Base-by-base conservation (phyloP, 352 stramenopile species). In the Elongisporangium anandrum region DNA sequence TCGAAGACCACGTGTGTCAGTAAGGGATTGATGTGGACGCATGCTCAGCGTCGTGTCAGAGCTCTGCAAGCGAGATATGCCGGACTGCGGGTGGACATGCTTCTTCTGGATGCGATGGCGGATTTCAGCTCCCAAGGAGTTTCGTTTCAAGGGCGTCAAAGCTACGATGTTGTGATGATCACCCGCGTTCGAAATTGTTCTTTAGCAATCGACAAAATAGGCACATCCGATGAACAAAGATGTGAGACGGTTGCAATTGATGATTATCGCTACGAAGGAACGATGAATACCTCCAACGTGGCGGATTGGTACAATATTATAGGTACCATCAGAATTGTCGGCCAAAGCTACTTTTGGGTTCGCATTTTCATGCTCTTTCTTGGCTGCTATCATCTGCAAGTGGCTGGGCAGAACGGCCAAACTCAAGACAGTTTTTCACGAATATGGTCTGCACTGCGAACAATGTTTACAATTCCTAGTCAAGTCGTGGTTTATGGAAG, bases 61-160 rank as follows among this genome's bases (percentile, higher is more conserved):
- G 22, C 9, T 21, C 9, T 56, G 41, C 52, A 60, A 41, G 9
- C 50, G n/a, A 15, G n/a, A 10, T 54, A 64, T 34, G 26, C n/a
- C 6, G 21, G 22, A 8, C 39, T 54, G 51, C 47, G 7, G 4
- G 8, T 64, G n/a, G 51, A 59, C 26, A 17, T 55, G 8, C 1
- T 51, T 26, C 16, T 64, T 20, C 5, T 57, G 10, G 62, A 51
- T 5, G 54, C 50, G 15, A 19, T 23, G 10, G 19, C 54, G 19
- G 41, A 59, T 19, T 23, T 24, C 15, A 66, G 59, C 41, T 21
- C 34, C 3, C 50, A 21, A 21, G 22, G 50, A 29, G n/a, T 60
- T 7, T 57, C 26, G 13, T 58, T 54, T 22, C 26, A 64, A 49
- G 52, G 47, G 6, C 34, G 41, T 3, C 48, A 64, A 23, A 20